Evolutionary conservation across 2,329 filamentous ascomycete genomes (phyloP).

Genomic region (Zasmidium cellare): DNA sequence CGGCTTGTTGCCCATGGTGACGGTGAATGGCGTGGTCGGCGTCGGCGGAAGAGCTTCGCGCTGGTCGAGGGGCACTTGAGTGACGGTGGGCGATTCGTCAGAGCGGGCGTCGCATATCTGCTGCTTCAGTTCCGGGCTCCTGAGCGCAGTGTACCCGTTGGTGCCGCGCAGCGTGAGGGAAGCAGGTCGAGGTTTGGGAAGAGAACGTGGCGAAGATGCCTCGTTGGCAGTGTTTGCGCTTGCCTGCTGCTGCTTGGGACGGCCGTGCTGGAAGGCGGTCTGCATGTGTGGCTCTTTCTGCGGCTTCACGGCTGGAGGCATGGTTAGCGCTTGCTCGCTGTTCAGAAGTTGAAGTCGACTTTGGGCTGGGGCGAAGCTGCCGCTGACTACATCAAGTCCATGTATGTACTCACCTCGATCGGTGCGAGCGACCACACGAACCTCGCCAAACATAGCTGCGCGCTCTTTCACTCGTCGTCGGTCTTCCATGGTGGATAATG

Average conservation of each 20-base stretch:
- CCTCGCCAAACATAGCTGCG: not conserved
- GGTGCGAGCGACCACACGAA: not conserved
- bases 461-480: not conserved
- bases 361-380: no score
- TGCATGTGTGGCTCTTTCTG: not conserved
- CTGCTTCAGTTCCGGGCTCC: slow-evolving; percentile 24
- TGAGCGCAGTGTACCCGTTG: slow-evolving; percentile 29
- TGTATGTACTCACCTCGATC: not conserved
- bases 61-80: slow-evolving; percentile 25
- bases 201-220: slow-evolving; percentile 29
- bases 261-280: not conserved
- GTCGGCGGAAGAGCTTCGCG: slow-evolving; percentile 21
- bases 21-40: slow-evolving; percentile 18
- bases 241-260: slow-evolving; percentile 9
- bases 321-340: not conserved
- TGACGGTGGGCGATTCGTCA: slow-evolving; percentile 14
- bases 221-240: slow-evolving; percentile 10
- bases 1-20: slow-evolving; percentile 32
- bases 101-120: slow-evolving; percentile 24
- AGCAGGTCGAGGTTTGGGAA: slow-evolving; percentile 21
- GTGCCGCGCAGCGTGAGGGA: slow-evolving; percentile 23
- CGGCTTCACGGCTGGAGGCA: not conserved
- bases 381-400: no score
- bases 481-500: not conserved
- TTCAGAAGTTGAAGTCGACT: no score